These are phyloP conservation scores for Rutstroemia sp. DNA, from an alignment of 2,329 filamentous ascomycete species.

Conservation along the genomic window DNA sequence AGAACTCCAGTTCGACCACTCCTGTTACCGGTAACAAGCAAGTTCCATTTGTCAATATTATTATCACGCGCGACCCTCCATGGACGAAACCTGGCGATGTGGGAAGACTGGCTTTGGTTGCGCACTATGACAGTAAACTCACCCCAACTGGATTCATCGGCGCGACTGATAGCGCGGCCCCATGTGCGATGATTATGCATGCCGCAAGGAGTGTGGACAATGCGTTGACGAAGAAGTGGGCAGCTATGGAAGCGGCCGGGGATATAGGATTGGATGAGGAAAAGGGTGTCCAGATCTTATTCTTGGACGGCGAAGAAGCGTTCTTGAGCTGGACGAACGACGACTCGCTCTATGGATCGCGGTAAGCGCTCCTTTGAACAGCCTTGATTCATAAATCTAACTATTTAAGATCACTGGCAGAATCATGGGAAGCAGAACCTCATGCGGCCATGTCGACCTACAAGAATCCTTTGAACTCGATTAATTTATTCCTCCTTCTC, in stretches of 20 bases:
- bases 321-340: constrained; percentile 71
- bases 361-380: constrained; percentile 40
- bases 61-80: constrained; percentile 82
- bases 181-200: constrained; percentile 90
- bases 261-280: constrained; percentile 59
- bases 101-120: constrained; percentile 75
- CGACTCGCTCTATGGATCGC: constrained; percentile 84
- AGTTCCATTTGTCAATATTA: constrained; percentile 80
- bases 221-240: constrained; percentile 77
- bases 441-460: constrained; percentile 70
- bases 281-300: constrained; percentile 78
- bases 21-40: constrained; percentile 63
- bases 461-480: constrained; percentile 66
- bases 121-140: constrained; percentile 87
- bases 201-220: constrained; percentile 72
- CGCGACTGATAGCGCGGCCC: constrained; percentile 86
- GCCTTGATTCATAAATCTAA: constrained; percentile 8
- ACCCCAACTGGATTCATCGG: constrained; percentile 82
- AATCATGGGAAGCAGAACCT: constrained; percentile 65
- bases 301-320: constrained; percentile 92
- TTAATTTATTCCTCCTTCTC: constrained; percentile 83
- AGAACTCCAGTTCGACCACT: constrained; percentile 84
- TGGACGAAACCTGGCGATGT: constrained; percentile 70
- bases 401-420: constrained; percentile 58
- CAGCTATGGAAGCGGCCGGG: constrained; percentile 56